Percentiles rank a stretch among this genome's conserved stretches.
Conservation (phyloP, 2,329 filamentous ascomycete species). For the Calonectria montana region DNA sequence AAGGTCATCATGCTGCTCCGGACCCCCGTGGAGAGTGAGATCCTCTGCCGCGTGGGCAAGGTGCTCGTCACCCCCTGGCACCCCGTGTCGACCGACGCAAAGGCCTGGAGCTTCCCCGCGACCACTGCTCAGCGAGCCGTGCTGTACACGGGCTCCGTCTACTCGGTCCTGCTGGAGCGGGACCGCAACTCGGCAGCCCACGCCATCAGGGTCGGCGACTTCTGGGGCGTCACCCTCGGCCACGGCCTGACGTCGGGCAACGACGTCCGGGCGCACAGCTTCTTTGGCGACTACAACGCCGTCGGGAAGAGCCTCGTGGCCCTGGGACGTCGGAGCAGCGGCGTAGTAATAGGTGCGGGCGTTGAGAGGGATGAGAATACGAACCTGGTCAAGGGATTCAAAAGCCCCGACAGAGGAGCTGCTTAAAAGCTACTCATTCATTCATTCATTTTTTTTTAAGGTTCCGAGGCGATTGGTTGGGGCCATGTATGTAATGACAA, state of each 20-base stretch:
- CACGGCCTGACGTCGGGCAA: slow-evolving; percentile 59
- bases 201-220: slow-evolving; percentile 58
- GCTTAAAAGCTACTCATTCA: background rate
- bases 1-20: slow-evolving; percentile 63
- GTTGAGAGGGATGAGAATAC: slow-evolving; percentile 51
- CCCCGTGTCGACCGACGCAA: slow-evolving; percentile 57
- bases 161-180: slow-evolving; percentile 66
- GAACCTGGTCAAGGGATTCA: slow-evolving; percentile 51
- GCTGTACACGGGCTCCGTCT: slow-evolving; percentile 63
- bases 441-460: background rate
- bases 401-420: background rate
- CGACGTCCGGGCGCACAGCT: slow-evolving; percentile 60
- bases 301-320: slow-evolving; percentile 54
- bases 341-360: slow-evolving; percentile 58
- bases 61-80: slow-evolving; percentile 71
- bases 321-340: slow-evolving; percentile 50
- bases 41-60: slow-evolving; percentile 58
- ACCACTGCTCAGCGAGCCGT: slow-evolving; percentile 47
- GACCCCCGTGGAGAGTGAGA: slow-evolving; percentile 54
- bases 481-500: background rate
- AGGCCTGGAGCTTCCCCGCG: slow-evolving; percentile 61
- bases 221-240: slow-evolving; percentile 69
- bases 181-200: slow-evolving; percentile 59
- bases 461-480: background rate
- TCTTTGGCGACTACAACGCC: slow-evolving; percentile 63